A percentile compares a stretch with the other conserved stretches of the same genome.
Evolutionary conservation across 805 yeast species (phyloP).

Genomic region (Barnettozyma sp.): DNA sequence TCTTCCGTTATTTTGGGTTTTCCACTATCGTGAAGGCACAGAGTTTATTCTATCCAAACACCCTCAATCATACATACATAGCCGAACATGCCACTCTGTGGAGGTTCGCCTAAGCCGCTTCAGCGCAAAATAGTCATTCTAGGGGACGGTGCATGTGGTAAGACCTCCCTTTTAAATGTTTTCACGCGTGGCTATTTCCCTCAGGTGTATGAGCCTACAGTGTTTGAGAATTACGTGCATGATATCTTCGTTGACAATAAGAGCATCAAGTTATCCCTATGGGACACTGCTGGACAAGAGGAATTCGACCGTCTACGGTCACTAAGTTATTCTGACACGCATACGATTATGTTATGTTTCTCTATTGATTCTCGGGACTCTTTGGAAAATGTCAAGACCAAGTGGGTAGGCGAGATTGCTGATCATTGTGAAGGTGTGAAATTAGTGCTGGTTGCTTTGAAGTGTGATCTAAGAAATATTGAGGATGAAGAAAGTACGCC

Average conservation of each 20-base stretch:
- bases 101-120: constrained; percentile 24
- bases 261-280: constrained; percentile 82
- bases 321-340: constrained; percentile 89
- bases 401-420: constrained; percentile 95
- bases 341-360: constrained; percentile 94
- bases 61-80: background rate
- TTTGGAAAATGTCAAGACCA: constrained; percentile 86
- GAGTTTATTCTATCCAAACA: too few relatives aligned
- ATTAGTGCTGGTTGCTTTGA: constrained; percentile 85
- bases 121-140: constrained; percentile 90
- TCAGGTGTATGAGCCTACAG: constrained; percentile 97
- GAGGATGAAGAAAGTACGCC: constrained; percentile 34
- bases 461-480: constrained; percentile 81
- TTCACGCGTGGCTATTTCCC: constrained; percentile 97
- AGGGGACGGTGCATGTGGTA: constrained; percentile 99
- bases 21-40: too few relatives aligned
- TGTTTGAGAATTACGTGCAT: constrained; percentile 94
- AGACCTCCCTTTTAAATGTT: constrained; percentile 88
- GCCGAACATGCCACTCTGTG: constrained; percentile 9
- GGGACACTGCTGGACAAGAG: constrained; percentile 99
- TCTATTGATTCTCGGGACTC: constrained; percentile 93
- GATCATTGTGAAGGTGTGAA: constrained; percentile 97
- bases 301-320: constrained; percentile 94
- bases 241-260: constrained; percentile 94
- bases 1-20: too few relatives aligned